A percentile compares a stretch with the other conserved stretches of the same genome.
These are phyloP conservation scores for Aurinia saxatilis DNA, from an alignment of 345 rosid genomes.

Conservation along the genomic window DNA sequence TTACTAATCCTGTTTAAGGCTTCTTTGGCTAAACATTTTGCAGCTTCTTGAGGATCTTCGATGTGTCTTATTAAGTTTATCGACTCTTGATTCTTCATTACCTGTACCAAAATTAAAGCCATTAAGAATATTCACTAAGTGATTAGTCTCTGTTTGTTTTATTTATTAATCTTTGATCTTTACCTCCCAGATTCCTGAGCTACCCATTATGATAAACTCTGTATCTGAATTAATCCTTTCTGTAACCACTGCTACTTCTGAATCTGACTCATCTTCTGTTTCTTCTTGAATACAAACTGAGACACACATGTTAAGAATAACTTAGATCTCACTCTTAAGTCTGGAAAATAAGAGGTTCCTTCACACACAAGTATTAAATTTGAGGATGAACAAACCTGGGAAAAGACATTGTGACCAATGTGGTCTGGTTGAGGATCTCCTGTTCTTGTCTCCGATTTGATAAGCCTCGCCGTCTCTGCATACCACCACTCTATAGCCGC, in stretches of 20 bases:
- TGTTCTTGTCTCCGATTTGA: constrained; percentile 34
- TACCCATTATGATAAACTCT: constrained; percentile 64
- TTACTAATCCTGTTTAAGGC: constrained; percentile 53
- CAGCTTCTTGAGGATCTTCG: constrained; percentile 62
- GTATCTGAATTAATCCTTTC: constrained; percentile 41
- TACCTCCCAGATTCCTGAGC: constrained; percentile 79
- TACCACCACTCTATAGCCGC: constrained; percentile 48
- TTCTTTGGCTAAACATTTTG: constrained; percentile 61
- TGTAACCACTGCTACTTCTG: constrained; percentile 33
- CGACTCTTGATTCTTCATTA: constrained; percentile 75
- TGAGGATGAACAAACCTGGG: constrained; percentile 19
- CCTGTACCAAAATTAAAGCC: constrained; percentile 26
- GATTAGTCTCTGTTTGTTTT: not conserved
- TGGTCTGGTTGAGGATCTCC: constrained; percentile 25
- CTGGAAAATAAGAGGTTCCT: not conserved
- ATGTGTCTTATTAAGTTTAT: constrained; percentile 52
- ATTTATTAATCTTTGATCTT: too few species aligned
- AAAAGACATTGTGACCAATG: constrained; percentile 42
- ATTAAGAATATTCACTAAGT: not conserved
- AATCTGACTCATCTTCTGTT: constrained; percentile 16
- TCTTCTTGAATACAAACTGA: constrained; percentile 34
- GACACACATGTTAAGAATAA: not conserved
- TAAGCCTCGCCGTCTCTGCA: constrained; percentile 62
- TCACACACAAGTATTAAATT: not conserved
- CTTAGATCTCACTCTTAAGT: not conserved